Evolutionary conservation across 495 filamentous ascomycete species (phyloP).

Genomic region (Penicillium cosmopolitanum): DNA sequence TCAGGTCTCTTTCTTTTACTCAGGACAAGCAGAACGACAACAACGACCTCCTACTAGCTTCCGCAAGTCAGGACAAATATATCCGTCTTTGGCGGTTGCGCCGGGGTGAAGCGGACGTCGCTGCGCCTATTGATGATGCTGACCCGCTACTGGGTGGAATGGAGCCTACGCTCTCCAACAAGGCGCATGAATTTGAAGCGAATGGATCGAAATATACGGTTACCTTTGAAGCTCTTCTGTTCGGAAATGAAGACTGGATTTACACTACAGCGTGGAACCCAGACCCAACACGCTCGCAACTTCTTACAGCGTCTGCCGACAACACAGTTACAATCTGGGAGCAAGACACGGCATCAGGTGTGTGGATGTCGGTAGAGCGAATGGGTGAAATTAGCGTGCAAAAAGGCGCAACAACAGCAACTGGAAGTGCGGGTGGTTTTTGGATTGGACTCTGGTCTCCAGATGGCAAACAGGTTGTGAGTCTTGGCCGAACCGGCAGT

Average conservation of each 20-base stretch:
- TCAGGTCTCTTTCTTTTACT: constrained; percentile 80
- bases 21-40: constrained; percentile 56
- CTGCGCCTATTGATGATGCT: constrained; percentile 42
- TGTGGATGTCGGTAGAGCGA: constrained; percentile 83
- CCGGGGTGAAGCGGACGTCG: constrained; percentile 54
- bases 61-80: constrained; percentile 96
- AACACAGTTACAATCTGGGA: constrained; percentile 95
- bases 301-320: constrained; percentile 92
- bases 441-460: constrained; percentile 96
- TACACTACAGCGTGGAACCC: constrained; percentile 81
- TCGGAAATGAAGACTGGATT: constrained; percentile 98
- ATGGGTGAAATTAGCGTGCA: constrained; percentile 92
- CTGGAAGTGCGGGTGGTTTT: constrained; percentile 92
- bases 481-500: constrained; percentile 87
- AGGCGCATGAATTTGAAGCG: constrained; percentile 73
- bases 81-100: constrained; percentile 91
- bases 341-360: constrained; percentile 75
- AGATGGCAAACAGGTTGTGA: constrained; percentile 70
- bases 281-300: constrained; percentile 58
- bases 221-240: constrained; percentile 91
- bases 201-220: constrained; percentile 66
- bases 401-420: constrained; percentile 94
- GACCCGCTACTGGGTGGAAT: constrained; percentile 64
- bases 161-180: constrained; percentile 74
- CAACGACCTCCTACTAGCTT: constrained; percentile 81